Evolutionary conservation across 2,329 filamentous ascomycete species (phyloP), one percentile per base, ranked within the genome.

Genomic region (Pseudocercospora macadamiae): DNA sequence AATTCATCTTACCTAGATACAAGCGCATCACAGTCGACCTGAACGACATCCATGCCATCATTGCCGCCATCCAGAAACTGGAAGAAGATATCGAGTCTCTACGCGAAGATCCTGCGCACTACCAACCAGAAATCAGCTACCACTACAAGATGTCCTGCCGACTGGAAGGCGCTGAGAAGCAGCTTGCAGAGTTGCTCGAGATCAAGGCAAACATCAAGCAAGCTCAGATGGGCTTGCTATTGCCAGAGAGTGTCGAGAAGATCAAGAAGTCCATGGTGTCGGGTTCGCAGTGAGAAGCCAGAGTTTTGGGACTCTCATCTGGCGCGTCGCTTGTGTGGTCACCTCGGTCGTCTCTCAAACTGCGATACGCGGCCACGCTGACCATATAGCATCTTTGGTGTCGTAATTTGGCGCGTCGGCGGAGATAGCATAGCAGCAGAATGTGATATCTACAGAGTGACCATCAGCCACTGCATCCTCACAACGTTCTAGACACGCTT

Each of bases 111-210:
- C 28, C 28, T 32, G 18, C 36, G n/a, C 51, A 42, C 12, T 53
- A 37, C 21, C 34, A 26, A 25, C 21, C 34, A 16, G 34, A 37
- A 7, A 53, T 32, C 10, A 53, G 37, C 32, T 36, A 53, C 34
- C 23, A 36, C 4, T 23, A 28, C 34, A 53, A 28, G 51, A 39
- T 37, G 51, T 53, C 51, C 12, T 53, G 51, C 39, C 12, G 28
- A 21, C 32, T 53, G 14, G 51, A 53, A 16, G 51, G 32, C 5
- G 51, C 25, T 10, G 34, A 53, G 51, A 37, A 42, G 51, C 51
- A 28, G 34, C 39, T 37, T 28, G 34, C 1, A 6, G 51, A 53
- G 34, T 28, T 44, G 6, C 12, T 32, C 6, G 28, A 32, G 12
- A 7, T 32, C 28, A 32, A 32, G 28, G 28, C 28, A 12, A 32